Conservation (phyloP, 495 filamentous ascomycete species). For the Lophiotrema nucula region DNA sequence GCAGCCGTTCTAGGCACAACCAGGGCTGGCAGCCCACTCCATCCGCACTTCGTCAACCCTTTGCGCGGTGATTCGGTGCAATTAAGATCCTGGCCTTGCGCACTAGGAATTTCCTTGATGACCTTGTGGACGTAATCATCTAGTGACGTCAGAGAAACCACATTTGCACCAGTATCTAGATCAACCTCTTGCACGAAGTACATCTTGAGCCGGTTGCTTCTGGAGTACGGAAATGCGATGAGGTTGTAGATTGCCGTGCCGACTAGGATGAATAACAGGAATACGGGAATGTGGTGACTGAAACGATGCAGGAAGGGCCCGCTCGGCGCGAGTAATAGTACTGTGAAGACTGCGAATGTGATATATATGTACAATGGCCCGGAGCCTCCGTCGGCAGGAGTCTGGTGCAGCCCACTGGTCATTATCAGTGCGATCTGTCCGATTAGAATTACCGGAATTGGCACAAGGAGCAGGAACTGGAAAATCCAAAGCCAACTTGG, state of each 20-base stretch:
- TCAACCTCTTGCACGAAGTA: slow-evolving; percentile 83
- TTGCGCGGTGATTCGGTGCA: slow-evolving; percentile 47
- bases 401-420: slow-evolving; percentile 71
- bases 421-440: slow-evolving; percentile 74
- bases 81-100: slow-evolving; percentile 57
- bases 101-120: slow-evolving; percentile 67
- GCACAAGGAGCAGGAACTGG: slow-evolving; percentile 77
- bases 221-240: slow-evolving; percentile 82
- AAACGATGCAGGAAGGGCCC: slow-evolving; percentile 84
- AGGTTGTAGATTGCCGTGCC: slow-evolving; percentile 86
- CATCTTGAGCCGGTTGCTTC: slow-evolving; percentile 73
- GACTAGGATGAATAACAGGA: slow-evolving; percentile 69
- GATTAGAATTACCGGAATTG: slow-evolving; percentile 70
- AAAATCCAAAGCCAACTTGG: slow-evolving; percentile 83
- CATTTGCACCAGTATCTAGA: slow-evolving; percentile 67
- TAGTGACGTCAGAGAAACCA: slow-evolving; percentile 69
- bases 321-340: slow-evolving; percentile 73
- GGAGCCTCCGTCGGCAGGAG: slow-evolving; percentile 59
- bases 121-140: slow-evolving; percentile 67
- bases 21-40: slow-evolving; percentile 53
- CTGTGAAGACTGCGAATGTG: slow-evolving; percentile 61
- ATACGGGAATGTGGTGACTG: slow-evolving; percentile 75
- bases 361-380: slow-evolving; percentile 58
- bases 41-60: slow-evolving; percentile 66
- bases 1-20: slow-evolving; percentile 39